Percentiles rank a stretch among this genome's conserved stretches.
Conservation (phyloP, 371 early-diverging fungal genomes). For the Mucor plumbeus region DNA sequence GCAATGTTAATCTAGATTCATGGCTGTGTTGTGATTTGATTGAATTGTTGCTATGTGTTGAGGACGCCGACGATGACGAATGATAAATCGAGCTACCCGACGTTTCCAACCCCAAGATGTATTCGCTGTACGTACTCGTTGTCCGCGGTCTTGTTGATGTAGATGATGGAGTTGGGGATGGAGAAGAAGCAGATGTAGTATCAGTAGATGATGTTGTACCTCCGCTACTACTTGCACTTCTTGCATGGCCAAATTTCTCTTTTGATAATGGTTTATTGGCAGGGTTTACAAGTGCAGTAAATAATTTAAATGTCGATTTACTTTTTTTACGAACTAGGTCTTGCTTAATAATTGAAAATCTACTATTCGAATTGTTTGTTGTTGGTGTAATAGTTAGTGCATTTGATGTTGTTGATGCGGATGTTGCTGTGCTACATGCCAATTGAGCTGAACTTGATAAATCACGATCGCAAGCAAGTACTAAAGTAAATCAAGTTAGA, state of each 20-base stretch:
- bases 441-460: conserved; percentile 14
- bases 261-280: not conserved
- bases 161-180: not conserved
- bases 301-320: conserved; percentile 24
- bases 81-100: conserved; percentile 2
- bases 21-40: conserved; percentile 22
- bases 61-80: conserved; percentile 1
- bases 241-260: not conserved
- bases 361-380: conserved; percentile 9
- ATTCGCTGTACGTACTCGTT: conserved; percentile 16
- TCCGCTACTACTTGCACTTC: not conserved
- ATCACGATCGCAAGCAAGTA: conserved; percentile 24
- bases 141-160: conserved; percentile 6
- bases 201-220: not conserved
- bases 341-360: conserved; percentile 23
- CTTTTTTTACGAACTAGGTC: conserved; percentile 28
- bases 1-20: conserved; percentile 18
- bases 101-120: conserved; percentile 11
- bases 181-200: conserved; percentile 8
- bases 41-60: conserved; percentile 9
- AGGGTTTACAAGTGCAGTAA: conserved; percentile 10
- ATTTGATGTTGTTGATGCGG: not conserved
- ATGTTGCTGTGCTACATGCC: not conserved
- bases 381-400: not conserved
- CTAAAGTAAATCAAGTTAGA: not conserved